Conservation (phyloP, 2,329 filamentous ascomycete species). For the Paracorniculantispora psalliotae region DNA sequence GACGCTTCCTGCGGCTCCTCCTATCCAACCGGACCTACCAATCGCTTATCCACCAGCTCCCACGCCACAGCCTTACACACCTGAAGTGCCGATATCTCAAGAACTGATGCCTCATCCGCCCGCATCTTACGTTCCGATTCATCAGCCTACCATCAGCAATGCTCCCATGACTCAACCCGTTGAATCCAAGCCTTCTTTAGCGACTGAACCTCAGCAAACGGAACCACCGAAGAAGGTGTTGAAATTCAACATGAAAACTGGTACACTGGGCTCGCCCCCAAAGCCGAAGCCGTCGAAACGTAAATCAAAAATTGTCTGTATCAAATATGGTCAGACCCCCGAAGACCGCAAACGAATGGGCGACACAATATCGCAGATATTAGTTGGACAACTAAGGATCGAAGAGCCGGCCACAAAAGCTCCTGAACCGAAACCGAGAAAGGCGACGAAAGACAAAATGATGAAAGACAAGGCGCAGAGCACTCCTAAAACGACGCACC, state of each 20-base stretch:
- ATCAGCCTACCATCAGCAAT: not conserved
- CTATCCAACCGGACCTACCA: not conserved
- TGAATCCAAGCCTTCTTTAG: not conserved
- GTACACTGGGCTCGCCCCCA: slow-evolving; percentile 58
- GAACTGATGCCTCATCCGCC: not conserved
- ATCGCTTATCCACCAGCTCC: not conserved
- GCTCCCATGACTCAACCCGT: too few species aligned
- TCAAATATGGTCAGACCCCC: slow-evolving; percentile 55
- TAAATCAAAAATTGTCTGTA: slow-evolving; percentile 42
- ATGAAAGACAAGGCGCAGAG: slow-evolving; percentile 19
- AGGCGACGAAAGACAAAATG: slow-evolving; percentile 25
- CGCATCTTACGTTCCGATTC: not conserved
- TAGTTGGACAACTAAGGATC: slow-evolving; percentile 33
- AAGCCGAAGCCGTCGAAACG: slow-evolving; percentile 40
- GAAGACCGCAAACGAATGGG: slow-evolving; percentile 46
- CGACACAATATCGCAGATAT: slow-evolving; percentile 57
- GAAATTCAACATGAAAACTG: slow-evolving; percentile 54
- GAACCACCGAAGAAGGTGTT: slow-evolving; percentile 41
- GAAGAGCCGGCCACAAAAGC: slow-evolving; percentile 18
- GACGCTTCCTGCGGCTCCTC: not conserved
- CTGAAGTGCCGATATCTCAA: not conserved
- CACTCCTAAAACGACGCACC: slow-evolving; percentile 33
- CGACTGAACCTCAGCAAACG: not conserved
- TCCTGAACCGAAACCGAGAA: slow-evolving; percentile 20
- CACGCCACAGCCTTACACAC: not conserved